Base-by-base conservation (phyloP, 2,329 filamentous ascomycete genomes). In the Samsoniella hepiali region DNA sequence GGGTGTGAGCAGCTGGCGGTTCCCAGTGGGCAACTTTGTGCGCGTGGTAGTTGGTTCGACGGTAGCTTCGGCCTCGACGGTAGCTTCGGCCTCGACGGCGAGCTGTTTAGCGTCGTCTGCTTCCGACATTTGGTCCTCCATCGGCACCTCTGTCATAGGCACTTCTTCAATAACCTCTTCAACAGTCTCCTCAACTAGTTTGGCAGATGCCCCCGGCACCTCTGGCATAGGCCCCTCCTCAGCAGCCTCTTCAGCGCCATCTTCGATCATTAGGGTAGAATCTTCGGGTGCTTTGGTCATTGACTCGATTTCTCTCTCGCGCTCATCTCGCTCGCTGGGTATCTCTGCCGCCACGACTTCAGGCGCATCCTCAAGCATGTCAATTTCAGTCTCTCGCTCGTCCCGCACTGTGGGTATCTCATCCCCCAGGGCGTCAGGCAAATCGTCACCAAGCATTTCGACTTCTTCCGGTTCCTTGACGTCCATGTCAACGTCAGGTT, bases 121-220 rank as follows among this genome's bases (percentile, higher is more conserved):
- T 7, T 57, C 54, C 13, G 29, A 11, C 5, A 31, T 7, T n/a
- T 29, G 6, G 57, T 63, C 57, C 45, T 61, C 58, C 15, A 29
- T 29, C 10, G 44, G 31, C 15, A n/a, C 50, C 17, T 66, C 34
- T 32, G 22, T 6, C 36, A n/a, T 29, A 31, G n/a, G 13, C n/a
- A 55, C 47, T 58, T 59, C 54, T 44, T 58, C 59, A 27, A 31
- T 22, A 7, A 11, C 17, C 13, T 65, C 64, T 22, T 54, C 38
- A n/a, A 36, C 47, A 6, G 38, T 44, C 31, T 65, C 56, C 15
- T 50, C 31, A 49, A 58, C 45, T n/a, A 38, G 45, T 40, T 17
- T 55, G 4, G 10, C 31, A 5, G 59, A 60, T 34, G 50, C 31
- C 8, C 64, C 56, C 6, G 57, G 27, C 7, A 11, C 29, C 6